Base-by-base conservation (phyloP, 1,284 basidiomycete genomes). In the Leccinum proximum region DNA sequence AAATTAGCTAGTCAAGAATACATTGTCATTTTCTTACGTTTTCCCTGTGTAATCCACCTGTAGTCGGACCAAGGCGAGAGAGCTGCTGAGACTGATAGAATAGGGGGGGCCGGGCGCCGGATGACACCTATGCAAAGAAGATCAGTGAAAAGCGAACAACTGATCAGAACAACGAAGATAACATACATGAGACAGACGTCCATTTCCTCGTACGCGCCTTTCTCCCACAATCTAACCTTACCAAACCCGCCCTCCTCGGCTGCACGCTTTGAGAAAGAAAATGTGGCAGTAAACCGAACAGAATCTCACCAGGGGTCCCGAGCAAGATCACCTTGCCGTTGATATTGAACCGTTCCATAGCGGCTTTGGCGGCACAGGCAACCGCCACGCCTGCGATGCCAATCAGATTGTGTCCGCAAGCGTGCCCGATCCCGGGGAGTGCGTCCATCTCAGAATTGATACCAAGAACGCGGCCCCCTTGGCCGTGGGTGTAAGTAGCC, bases 331-430 rank as follows among this genome's bases (percentile, higher is more conserved):
- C 82, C 62, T 82, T 87, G 8, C 90, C 92, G 0, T 83, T 68
- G 11, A 92, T 81, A 64, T 85, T 74, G 70, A 87, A 82, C 62
- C 83, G 78, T 67, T 84, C 76, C 67, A 93, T 53, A 1, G 84
- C 85, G 8, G 80, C 80, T 53, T 86, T 40, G 87, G 79, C 50
- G 1, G 84, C 86, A 60, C 89, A 79, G 1, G 89, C 84, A 22
- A 90, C 84, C 1, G 85, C 91, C 5, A 93, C 84, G 13, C 91
- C 91, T 62, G 80, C 73, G 54, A 93, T 89, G 4, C 89, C 90
- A 65, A 94, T 93, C 60, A 93, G 78, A 71, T 92, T 93, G 74
- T 93, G 91, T 5, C 91, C 91, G 68, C 92, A 92, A 2, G 89
- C 91, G 70, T 92, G 91, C 0, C 89, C 89, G 26, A 91, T 81